Conservation (phyloP, 345 rosid genomes). For the Gossypium longicalyx region DNA sequence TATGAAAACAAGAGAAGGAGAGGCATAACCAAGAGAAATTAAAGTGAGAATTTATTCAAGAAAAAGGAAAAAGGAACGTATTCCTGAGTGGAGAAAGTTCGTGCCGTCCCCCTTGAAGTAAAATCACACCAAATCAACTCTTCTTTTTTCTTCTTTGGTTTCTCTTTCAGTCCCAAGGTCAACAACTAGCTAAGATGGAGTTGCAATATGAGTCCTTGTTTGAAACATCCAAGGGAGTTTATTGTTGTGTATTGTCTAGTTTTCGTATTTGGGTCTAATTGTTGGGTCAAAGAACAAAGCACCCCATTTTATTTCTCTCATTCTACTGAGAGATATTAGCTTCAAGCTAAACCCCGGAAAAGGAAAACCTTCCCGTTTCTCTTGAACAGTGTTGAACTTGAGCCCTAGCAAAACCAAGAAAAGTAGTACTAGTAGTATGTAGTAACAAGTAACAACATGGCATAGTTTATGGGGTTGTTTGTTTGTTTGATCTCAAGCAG, state of each 20-base stretch:
- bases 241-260: background rate
- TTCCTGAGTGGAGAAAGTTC: constrained; percentile 31
- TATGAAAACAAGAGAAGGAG: constrained; percentile 8
- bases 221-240: constrained; percentile 17
- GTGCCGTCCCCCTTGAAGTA: background rate
- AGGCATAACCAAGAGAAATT: background rate
- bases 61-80: background rate
- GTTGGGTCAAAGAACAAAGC: constrained; percentile 23
- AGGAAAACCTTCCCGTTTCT: background rate
- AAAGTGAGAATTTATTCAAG: background rate
- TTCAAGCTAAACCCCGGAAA: background rate
- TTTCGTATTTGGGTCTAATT: constrained; percentile 10
- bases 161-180: constrained; percentile 22
- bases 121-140: background rate
- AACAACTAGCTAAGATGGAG: constrained; percentile 8
- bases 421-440: background rate
- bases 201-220: background rate
- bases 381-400: constrained; percentile 1
- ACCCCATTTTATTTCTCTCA: constrained; percentile 17
- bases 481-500: background rate
- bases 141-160: background rate
- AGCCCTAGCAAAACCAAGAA: constrained; percentile 12
- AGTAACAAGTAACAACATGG: constrained; percentile 9
- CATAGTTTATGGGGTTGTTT: constrained; percentile 8
- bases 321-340: background rate